Base-by-base conservation (phyloP, 2,329 filamentous ascomycete species). In the Remersonia thermophila region DNA sequence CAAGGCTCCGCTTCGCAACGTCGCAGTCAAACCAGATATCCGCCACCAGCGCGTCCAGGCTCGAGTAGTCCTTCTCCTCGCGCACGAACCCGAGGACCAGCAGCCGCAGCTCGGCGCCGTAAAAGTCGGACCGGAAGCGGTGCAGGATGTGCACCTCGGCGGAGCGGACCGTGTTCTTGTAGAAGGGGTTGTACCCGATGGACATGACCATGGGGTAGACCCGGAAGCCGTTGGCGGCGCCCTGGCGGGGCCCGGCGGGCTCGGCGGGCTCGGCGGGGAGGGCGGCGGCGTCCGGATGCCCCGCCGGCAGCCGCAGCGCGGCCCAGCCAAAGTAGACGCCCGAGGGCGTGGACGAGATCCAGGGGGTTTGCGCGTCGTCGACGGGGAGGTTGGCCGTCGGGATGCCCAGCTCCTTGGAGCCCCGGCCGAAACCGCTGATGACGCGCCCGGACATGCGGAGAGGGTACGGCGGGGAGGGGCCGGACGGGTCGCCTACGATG, bases 161-260 rank as follows among this genome's bases (percentile, higher is more conserved):
- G 44, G 75, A 84, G 43, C 84, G 78, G 32, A 83, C 76, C 4
- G 71, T 78, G 67, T 98, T 96, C 57, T 87, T 86, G 71, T 94
- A 98, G 62, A 87, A 96, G 0, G 91, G 91, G 60, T 96, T 98
- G 71, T 87, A 96, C 30, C 91, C 91, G 47, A 95, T 89, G 42
- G 77, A 84, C 79, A 95, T 83, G 47, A 93, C 86, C 71, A 93
- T 91, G 1, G 84, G 84, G 58, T 80, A 84, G 38, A 91, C 30
- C 2, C n/a, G 9, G 34, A 35, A 39, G 8, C 35, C 37, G 32
- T 39, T 39, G 7, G 4, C 5, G 9, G 20, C 20, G 9, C n/a
- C n/a, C n/a, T n/a, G n/a, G n/a, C n/a, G n/a, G n/a, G 18, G 6
- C 33, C 30, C 7, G 17, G 28, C 12, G 14, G 10, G 1, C 1